phyloP scores from a whole-genome alignment of 257 asterid genomes.

The Jacaranda copaia region DNA sequence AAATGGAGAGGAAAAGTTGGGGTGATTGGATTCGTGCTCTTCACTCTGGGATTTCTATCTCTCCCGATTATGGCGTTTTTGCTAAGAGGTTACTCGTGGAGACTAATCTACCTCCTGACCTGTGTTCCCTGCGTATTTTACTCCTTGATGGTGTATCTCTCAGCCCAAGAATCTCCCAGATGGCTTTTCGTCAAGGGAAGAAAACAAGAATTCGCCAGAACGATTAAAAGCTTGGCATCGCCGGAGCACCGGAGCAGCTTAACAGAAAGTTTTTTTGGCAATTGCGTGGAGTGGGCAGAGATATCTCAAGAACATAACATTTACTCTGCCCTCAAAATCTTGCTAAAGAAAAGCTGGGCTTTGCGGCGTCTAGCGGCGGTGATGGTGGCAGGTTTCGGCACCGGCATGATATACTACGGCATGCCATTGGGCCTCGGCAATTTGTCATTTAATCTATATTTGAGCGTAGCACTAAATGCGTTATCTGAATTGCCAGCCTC shows the following conservation, averaged over 20 bases:
- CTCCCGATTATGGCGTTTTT: slow-evolving; percentile 42
- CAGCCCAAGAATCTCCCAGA: slow-evolving; percentile 54
- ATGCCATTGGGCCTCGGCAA: slow-evolving; percentile 50
- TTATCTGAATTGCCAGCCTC: slow-evolving; percentile 37
- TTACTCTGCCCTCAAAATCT: slow-evolving; percentile 20
- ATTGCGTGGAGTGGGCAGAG: slow-evolving; percentile 6
- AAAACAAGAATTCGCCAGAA: slow-evolving; percentile 19
- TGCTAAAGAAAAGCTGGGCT: slow-evolving; percentile 21
- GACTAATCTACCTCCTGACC: slow-evolving; percentile 49
- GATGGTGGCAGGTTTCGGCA: slow-evolving; percentile 43
- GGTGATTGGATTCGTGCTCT: slow-evolving; percentile 45
- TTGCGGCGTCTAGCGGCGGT: neutral
- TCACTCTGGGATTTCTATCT: slow-evolving; percentile 55
- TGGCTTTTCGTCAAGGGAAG: slow-evolving; percentile 54
- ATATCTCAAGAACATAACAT: neutral
- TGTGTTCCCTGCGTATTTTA: slow-evolving; percentile 45
- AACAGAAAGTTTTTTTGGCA: neutral
- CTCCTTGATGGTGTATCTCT: slow-evolving; percentile 44
- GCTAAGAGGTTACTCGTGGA: slow-evolving; percentile 50
- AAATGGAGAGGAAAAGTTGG: slow-evolving; percentile 55
- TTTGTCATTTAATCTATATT: slow-evolving; percentile 44
- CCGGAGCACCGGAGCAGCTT: neutral
- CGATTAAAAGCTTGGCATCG: neutral
- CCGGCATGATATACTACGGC: slow-evolving; percentile 46
- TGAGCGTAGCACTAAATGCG: slow-evolving; percentile 42